A percentile compares a stretch with the other conserved stretches of the same genome.
Evolutionary conservation across 108 stramenopile species (phyloP).

Genomic region (Hondaea fermentalgiana): DNA sequence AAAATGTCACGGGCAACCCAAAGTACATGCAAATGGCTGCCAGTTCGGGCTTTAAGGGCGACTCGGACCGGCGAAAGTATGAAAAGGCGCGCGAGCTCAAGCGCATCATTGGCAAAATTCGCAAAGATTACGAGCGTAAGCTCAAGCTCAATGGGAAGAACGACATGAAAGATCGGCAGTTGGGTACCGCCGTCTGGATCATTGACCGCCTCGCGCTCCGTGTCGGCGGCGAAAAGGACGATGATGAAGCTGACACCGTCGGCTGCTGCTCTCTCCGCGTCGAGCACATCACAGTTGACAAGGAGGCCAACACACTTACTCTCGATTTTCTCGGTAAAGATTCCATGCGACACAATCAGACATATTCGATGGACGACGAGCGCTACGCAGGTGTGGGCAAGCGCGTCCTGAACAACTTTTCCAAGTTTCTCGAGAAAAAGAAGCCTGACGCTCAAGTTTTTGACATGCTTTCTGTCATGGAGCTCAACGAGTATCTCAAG

Average conservation of each 20-base stretch:
- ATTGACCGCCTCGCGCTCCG: slow-evolving; percentile 97
- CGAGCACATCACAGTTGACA: slow-evolving; percentile 90
- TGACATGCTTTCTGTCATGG: slow-evolving; percentile 68
- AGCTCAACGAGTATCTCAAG: slow-evolving; percentile 81
- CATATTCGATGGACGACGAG: slow-evolving; percentile 73
- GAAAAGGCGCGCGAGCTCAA: slow-evolving; percentile 90
- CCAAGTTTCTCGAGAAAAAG: slow-evolving; percentile 79
- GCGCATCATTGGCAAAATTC: slow-evolving; percentile 86
- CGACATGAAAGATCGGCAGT: slow-evolving; percentile 48
- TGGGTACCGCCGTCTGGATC: slow-evolving; percentile 98
- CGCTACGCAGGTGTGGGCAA: slow-evolving; percentile 72
- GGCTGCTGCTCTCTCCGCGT: slow-evolving; percentile 97
- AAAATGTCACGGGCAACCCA: slow-evolving; percentile 82
- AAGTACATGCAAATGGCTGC: slow-evolving; percentile 99
- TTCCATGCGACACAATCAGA: slow-evolving; percentile 99
- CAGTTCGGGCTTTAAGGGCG: slow-evolving; percentile 94
- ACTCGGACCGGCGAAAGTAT: slow-evolving; percentile 91
- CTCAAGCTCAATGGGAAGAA: slow-evolving; percentile 59
- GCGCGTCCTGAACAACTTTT: slow-evolving; percentile 81
- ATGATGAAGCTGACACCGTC: slow-evolving; percentile 98
- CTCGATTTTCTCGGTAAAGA: slow-evolving; percentile 99
- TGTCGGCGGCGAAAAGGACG: slow-evolving; percentile 99
- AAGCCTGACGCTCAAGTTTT: slow-evolving; percentile 81
- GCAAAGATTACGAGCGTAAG: slow-evolving; percentile 77
- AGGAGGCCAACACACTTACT: slow-evolving; percentile 73